Conservation (phyloP, 2,329 filamentous ascomycete genomes). For the Aureobasidium sp. region DNA sequence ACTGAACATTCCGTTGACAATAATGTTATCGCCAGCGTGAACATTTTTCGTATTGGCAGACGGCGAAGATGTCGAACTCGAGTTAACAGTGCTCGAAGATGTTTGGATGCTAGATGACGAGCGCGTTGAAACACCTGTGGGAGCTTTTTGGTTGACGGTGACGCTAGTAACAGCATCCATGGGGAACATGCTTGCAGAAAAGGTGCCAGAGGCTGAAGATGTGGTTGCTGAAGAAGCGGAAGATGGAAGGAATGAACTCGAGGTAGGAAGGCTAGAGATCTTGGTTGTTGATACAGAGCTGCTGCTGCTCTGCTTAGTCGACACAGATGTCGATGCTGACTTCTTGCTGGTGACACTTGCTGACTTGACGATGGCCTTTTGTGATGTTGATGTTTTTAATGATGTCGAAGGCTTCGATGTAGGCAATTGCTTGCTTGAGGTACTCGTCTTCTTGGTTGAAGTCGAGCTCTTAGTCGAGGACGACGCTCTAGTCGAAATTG, state of each 20-base stretch:
- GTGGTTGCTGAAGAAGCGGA: not conserved
- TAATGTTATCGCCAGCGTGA: not conserved
- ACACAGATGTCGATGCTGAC: not conserved
- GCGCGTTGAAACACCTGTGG: not conserved
- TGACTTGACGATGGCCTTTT: not conserved
- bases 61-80: not conserved
- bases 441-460: not conserved
- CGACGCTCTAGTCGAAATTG: not conserved
- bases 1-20: not conserved
- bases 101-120: not conserved
- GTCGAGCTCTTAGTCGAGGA: not conserved
- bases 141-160: not conserved
- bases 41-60: not conserved
- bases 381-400: not conserved
- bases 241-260: not conserved
- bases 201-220: not conserved
- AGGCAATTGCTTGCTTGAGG: not conserved
- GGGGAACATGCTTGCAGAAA: not conserved
- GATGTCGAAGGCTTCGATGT: not conserved
- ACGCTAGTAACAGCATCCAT: not conserved
- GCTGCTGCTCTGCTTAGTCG: constrained; percentile 1
- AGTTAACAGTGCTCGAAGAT: not conserved
- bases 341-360: not conserved
- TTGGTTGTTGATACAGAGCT: not conserved
- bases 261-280: not conserved